These are phyloP conservation scores for Immersiporthe knoxdaviesiana DNA, from an alignment of 2,329 filamentous ascomycete species.

Conservation along the genomic window DNA sequence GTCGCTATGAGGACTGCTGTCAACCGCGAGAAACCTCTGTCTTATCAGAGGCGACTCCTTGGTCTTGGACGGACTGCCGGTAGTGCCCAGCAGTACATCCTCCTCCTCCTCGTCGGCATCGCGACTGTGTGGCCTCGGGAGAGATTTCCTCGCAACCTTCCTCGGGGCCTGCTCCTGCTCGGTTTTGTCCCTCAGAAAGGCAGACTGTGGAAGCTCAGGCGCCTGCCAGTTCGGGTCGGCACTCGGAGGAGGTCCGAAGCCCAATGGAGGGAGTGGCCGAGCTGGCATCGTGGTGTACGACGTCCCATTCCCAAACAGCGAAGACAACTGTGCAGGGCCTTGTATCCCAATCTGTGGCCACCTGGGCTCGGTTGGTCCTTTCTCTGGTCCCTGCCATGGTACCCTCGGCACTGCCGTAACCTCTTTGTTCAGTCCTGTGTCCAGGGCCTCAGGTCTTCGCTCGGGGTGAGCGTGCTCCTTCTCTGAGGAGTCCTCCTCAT, in stretches of 20 bases:
- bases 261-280: conserved; percentile 19
- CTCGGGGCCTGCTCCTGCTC: conserved; percentile 15
- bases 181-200: conserved; percentile 21
- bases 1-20: conserved; percentile 25
- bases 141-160: conserved; percentile 28
- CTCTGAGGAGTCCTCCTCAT: conserved; percentile 17
- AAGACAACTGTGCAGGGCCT: conserved; percentile 30
- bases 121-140: conserved; percentile 28
- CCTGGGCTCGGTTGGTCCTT: not conserved
- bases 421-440: not conserved
- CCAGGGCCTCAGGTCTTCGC: conserved; percentile 14
- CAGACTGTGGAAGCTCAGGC: conserved; percentile 40
- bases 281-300: conserved; percentile 2
- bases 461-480: not conserved
- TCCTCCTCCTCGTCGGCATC: conserved; percentile 39
- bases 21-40: conserved; percentile 19
- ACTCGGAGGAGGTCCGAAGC: conserved; percentile 28
- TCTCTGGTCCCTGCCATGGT: not conserved
- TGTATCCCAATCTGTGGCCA: conserved; percentile 1
- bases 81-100: conserved; percentile 36
- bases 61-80: not conserved
- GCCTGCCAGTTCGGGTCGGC: conserved; percentile 45
- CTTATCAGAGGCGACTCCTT: conserved; percentile 24
- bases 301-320: conserved; percentile 31
- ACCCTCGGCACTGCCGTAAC: not conserved